Evolutionary conservation across 2,329 filamentous ascomycete genomes (phyloP).

Genomic region (Nemania serpens): DNA sequence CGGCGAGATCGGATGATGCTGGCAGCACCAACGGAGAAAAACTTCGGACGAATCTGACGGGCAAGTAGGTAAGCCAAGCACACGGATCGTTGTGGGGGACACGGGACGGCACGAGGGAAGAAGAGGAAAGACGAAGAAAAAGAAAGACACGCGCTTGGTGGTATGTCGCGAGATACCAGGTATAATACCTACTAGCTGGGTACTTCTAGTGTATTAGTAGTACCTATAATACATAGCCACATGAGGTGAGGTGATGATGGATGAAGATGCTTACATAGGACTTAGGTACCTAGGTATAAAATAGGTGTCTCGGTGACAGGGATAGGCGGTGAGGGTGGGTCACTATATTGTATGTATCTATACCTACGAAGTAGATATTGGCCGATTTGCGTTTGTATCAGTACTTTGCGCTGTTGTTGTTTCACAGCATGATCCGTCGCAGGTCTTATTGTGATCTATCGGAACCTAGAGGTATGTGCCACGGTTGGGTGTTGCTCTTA

Average conservation of each 20-base stretch:
- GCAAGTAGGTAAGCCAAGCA: conserved; percentile 1
- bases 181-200: no score
- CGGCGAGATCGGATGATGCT: background rate
- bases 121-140: background rate
- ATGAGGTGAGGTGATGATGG: no score
- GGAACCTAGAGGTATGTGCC: no score
- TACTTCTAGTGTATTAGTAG: no score
- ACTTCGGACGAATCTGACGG: conserved; percentile 5
- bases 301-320: no score
- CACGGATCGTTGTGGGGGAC: conserved; percentile 15
- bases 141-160: background rate
- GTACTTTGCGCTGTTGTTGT: conserved; percentile 12
- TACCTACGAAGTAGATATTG: background rate
- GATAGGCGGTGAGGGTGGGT: no score
- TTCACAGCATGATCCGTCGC: background rate
- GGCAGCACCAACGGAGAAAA: background rate
- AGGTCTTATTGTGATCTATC: no score
- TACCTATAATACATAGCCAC: no score
- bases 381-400: conserved; percentile 9
- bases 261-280: no score
- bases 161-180: background rate
- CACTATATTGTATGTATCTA: background rate
- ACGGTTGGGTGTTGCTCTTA: no score
- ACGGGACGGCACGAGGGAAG: conserved; percentile 3
- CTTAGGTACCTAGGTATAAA: no score